Conservation (phyloP, 345 rosid genomes). For the Triadica sebifera region DNA sequence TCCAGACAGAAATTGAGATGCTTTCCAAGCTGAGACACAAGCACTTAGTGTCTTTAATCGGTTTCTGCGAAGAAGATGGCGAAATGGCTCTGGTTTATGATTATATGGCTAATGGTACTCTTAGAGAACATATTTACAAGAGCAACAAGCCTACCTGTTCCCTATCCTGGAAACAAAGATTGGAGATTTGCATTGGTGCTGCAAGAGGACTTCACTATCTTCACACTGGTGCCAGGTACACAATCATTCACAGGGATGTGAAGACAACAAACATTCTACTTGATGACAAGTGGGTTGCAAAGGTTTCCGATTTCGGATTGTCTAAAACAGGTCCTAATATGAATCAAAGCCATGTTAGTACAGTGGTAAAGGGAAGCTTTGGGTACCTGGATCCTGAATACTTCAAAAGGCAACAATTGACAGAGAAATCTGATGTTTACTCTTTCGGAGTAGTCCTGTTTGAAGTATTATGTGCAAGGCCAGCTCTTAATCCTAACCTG, state of each 20-base stretch:
- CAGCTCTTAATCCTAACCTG: slow-evolving; percentile 26
- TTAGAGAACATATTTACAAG: slow-evolving; percentile 31
- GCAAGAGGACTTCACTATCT: slow-evolving; percentile 35
- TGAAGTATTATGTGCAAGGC: slow-evolving; percentile 29
- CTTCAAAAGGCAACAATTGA: slow-evolving; percentile 29
- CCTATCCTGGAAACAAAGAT: slow-evolving; percentile 25
- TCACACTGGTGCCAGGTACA: slow-evolving; percentile 32
- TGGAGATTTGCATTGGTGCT: slow-evolving; percentile 26
- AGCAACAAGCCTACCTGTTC: slow-evolving; percentile 14
- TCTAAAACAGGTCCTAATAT: slow-evolving; percentile 27
- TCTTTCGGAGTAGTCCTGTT: slow-evolving; percentile 33
- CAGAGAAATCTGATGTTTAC: slow-evolving; percentile 30
- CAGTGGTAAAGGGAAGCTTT: slow-evolving; percentile 35
- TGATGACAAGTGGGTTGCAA: slow-evolving; percentile 34
- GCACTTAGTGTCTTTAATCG: slow-evolving; percentile 31
- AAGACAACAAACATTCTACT: slow-evolving; percentile 33
- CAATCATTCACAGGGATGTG: slow-evolving; percentile 33
- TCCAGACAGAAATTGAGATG: slow-evolving; percentile 33
- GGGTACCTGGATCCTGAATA: slow-evolving; percentile 35
- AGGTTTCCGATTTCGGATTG: slow-evolving; percentile 31
- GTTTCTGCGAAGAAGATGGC: slow-evolving; percentile 29
- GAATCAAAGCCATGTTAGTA: slow-evolving; percentile 27
- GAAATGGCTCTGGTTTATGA: slow-evolving; percentile 31
- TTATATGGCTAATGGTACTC: slow-evolving; percentile 29
- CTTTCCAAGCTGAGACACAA: slow-evolving; percentile 36